Evolutionary conservation across 1,284 basidiomycete genomes (phyloP).

Genomic region (Athelia sp.): DNA sequence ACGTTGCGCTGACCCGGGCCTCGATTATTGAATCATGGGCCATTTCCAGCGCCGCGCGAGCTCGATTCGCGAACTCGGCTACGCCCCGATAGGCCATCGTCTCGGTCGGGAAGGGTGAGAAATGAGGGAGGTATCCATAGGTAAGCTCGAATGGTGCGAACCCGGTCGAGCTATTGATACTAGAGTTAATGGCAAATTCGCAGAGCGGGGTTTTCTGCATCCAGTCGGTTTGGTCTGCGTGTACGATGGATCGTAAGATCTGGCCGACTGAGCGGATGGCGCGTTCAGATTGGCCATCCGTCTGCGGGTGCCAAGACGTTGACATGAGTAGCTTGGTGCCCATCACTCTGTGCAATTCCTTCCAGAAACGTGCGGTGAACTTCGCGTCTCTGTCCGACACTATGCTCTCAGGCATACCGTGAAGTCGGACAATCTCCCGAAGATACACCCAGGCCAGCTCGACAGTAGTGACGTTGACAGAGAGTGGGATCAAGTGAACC

Average conservation of each 20-base stretch:
- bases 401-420: conserved; percentile 30
- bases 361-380: conserved; percentile 30
- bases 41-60: conserved; percentile 9
- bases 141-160: no score
- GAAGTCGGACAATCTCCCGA: conserved; percentile 24
- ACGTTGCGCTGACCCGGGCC: conserved; percentile 12
- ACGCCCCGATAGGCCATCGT: conserved; percentile 10
- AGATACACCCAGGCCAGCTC: conserved; percentile 27
- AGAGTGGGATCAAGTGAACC: conserved; percentile 28
- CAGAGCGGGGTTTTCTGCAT: conserved; percentile 11
- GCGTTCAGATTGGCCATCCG: conserved; percentile 25
- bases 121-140: conserved; percentile 12
- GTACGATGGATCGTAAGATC: conserved; percentile 19
- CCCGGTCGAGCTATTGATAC: no score
- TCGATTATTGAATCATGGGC: conserved; percentile 22
- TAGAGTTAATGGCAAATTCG: conserved; percentile 21
- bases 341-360: conserved; percentile 23
- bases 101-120: conserved; percentile 3
- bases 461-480: conserved; percentile 19
- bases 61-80: conserved; percentile 13
- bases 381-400: conserved; percentile 27
- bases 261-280: conserved; percentile 22
- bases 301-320: no score
- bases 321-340: conserved; percentile 31
- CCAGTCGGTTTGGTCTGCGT: conserved; percentile 19